A percentile compares a stretch with the other conserved stretches of the same genome.
phyloP scores from a whole-genome alignment of 352 stramenopile species.

The Phytophthora pistaciae region DNA sequence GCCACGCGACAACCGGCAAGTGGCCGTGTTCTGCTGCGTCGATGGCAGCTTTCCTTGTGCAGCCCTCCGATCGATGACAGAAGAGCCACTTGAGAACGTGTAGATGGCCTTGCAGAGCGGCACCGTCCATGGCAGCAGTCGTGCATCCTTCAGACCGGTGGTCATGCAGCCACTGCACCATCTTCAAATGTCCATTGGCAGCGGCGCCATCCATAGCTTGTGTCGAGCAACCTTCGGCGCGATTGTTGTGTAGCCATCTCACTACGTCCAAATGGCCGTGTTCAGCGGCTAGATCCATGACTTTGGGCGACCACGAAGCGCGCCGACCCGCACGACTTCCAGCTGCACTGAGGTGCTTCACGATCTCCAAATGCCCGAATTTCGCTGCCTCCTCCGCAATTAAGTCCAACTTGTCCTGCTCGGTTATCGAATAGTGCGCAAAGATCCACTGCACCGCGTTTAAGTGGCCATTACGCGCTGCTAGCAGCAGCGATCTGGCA shows the following conservation, averaged over 20 bases:
- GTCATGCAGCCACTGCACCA: conserved; percentile 1
- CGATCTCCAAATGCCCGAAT: no score
- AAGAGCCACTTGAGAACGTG: background rate
- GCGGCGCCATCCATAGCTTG: conserved; percentile 5
- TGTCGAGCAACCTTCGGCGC: background rate
- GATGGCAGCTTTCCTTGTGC: background rate
- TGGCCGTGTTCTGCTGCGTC: background rate
- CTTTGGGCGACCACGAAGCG: background rate
- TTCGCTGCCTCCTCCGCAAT: no score
- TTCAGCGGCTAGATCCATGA: background rate
- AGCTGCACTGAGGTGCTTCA: no score
- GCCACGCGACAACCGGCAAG: background rate
- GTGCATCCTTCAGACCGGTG: background rate
- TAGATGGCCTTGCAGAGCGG: conserved; percentile 10
- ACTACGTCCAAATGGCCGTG: background rate
- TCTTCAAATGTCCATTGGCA: background rate
- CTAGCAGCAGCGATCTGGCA: no score
- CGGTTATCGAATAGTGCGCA: no score
- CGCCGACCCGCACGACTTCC: no score
- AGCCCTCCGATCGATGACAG: background rate
- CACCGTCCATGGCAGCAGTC: conserved; percentile 9
- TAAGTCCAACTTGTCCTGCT: no score
- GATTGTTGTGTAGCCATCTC: conserved; percentile 2
- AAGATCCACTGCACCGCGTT: no score
- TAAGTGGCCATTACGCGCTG: no score